phyloP scores from a whole-genome alignment of 2,329 filamentous ascomycete species.

The Stylonectria norvegica region DNA sequence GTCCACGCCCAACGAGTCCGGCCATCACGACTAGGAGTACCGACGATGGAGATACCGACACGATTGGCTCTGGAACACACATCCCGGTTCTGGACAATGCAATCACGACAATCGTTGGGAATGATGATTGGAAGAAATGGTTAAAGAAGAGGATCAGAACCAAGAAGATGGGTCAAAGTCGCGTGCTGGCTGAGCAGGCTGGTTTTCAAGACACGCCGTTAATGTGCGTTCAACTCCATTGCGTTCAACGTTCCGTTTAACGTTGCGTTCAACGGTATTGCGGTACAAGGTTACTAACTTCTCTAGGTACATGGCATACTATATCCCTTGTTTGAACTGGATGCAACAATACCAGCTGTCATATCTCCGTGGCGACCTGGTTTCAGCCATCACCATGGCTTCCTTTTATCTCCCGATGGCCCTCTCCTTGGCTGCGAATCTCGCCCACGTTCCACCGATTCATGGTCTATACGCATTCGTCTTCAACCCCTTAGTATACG shows the following conservation, averaged over 20 bases:
- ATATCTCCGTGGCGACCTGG: constrained; percentile 80
- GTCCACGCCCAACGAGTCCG: constrained; percentile 58
- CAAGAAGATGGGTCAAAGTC: constrained; percentile 70
- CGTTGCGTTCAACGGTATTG: constrained; percentile 39
- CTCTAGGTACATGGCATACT: constrained; percentile 81
- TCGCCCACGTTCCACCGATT: constrained; percentile 88
- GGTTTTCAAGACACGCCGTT: constrained; percentile 68
- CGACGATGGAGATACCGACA: constrained; percentile 32
- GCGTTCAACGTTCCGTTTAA: background rate
- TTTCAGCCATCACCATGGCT: constrained; percentile 91
- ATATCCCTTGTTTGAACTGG: constrained; percentile 89
- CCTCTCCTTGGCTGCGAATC: constrained; percentile 85
- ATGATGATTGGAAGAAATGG: constrained; percentile 47
- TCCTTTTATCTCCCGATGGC: constrained; percentile 98
- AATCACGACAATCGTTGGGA: constrained; percentile 36
- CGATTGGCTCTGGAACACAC: constrained; percentile 30
- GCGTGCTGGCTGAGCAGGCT: constrained; percentile 66
- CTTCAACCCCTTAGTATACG: constrained; percentile 88
- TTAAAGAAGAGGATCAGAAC: constrained; percentile 52
- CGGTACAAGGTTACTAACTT: constrained; percentile 8
- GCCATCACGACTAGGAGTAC: constrained; percentile 32
- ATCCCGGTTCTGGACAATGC: constrained; percentile 39
- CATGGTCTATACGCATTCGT: constrained; percentile 94
- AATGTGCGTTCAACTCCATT: constrained; percentile 56
- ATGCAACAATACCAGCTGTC: constrained; percentile 79